phyloP scores from a whole-genome alignment of 2,329 filamentous ascomycete species.

The Iodosphaeria phyllophila region DNA sequence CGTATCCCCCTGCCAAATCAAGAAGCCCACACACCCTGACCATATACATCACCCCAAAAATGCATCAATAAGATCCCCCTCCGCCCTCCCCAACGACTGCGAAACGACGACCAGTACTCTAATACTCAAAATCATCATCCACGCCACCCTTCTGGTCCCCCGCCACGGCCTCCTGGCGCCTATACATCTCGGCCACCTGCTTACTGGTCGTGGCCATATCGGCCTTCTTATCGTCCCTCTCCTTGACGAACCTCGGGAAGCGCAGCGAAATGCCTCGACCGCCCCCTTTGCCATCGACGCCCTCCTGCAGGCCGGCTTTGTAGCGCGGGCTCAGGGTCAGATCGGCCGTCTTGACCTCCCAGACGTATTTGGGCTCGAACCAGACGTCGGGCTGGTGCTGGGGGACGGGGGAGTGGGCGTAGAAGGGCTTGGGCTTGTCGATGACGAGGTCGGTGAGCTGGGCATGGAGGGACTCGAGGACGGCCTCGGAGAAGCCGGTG shows the following conservation, averaged over 20 bases:
- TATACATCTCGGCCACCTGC: conserved; percentile 93
- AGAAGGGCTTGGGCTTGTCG: conserved; percentile 85
- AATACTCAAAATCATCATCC: conserved; percentile 98
- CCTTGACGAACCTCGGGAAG: conserved; percentile 84
- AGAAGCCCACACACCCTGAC: no score
- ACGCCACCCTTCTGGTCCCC: conserved; percentile 75
- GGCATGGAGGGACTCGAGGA: conserved; percentile 71
- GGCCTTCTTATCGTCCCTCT: conserved; percentile 88
- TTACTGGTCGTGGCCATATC: conserved; percentile 71
- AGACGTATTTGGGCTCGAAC: conserved; percentile 89
- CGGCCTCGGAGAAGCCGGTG: conserved; percentile 87
- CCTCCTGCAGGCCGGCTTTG: conserved; percentile 71
- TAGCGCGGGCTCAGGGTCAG: conserved; percentile 84
- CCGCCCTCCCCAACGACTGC: no score
- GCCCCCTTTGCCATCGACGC: conserved; percentile 50
- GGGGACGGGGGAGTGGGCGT: conserved; percentile 62
- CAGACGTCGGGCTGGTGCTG: conserved; percentile 97
- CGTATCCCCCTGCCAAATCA: no score
- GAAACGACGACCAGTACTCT: no score
- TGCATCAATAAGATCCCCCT: no score
- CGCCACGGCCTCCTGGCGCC: conserved; percentile 75
- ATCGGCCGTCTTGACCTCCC: conserved; percentile 96
- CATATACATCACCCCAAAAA: no score
- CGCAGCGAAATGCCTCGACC: conserved; percentile 71
- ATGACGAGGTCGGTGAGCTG: conserved; percentile 64